These are phyloP conservation scores for Solanum hybrid DNA, from an alignment of 305 asterid genomes.

Conservation along the genomic window DNA sequence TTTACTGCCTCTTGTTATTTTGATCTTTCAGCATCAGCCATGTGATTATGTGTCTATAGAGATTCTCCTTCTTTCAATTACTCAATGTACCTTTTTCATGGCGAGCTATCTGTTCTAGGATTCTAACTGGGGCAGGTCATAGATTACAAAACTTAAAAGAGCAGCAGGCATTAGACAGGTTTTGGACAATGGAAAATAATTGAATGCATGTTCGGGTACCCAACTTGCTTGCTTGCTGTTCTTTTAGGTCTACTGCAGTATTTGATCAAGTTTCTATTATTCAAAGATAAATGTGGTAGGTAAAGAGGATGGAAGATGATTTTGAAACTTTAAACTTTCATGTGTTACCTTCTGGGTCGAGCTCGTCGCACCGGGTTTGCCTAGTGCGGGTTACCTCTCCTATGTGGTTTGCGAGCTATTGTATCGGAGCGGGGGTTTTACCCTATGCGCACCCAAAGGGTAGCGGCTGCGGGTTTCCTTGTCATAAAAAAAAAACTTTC, in stretches of 20 bases:
- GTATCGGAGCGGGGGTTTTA: neutral
- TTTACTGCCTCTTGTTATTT: neutral
- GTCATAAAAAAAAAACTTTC: neutral
- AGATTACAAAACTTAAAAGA: neutral
- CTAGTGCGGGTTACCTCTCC: neutral
- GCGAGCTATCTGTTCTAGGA: neutral
- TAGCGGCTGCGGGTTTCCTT: neutral
- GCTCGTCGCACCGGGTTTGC: neutral
- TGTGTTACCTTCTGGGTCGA: neutral
- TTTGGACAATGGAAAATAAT: neutral
- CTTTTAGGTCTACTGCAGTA: neutral
- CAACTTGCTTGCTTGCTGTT: neutral
- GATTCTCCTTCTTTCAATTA: slow-evolving; percentile 1
- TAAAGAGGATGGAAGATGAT: neutral
- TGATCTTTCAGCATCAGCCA: neutral
- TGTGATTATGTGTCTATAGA: neutral
- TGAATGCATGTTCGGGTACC: neutral
- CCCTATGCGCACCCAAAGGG: neutral
- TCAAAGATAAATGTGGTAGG: neutral
- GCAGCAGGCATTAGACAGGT: neutral
- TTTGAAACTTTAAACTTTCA: neutral
- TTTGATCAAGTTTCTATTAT: neutral
- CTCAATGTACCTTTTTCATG: neutral
- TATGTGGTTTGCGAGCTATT: neutral
- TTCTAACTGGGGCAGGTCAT: neutral